Base-by-base conservation (phyloP, 2,329 filamentous ascomycete genomes). In the Magnaporthales sp. region DNA sequence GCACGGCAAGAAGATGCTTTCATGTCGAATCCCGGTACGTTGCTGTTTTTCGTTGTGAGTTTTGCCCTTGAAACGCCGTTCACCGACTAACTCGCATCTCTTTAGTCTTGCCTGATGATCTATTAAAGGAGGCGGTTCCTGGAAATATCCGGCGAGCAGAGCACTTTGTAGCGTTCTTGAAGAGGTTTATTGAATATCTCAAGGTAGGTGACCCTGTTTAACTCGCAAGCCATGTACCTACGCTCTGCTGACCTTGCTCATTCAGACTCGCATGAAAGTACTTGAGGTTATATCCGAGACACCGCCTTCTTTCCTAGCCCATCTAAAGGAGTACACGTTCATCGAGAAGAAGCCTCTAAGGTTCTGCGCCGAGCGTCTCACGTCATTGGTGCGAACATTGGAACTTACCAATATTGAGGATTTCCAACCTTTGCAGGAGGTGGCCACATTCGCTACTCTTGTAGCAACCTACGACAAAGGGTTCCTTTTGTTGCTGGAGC, bases 321-420 rank as follows among this genome's bases (percentile, higher is more conserved):
- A 99, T 80, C 82, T 99, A 7, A 96, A 92, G 74, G 95, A 99
- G 71, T 89, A 97, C 67, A 99, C 96, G 0, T 99, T 96, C 74
- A 99, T 99, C 73, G 95, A 99, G 75, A 92, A 92, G 76, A 99
- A 99, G 73, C 95, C 95, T 0, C 78, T 99, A 11, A 84, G 91
- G 64, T 99, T 99, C 77, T 99, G 96, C 74, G 93, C 95, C 0
- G 96, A 99, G 78, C 88, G 95, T 54, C 80, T 99, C 13, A 97
- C 95, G 0, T 99, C 94, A 0, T 87, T 99, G 7, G 94, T 99
- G 22, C 86, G 96, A 67, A 99, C 95, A 0, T 84, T 99, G 19
- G 95, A 99, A 77, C 87, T 99, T 67, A 96, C 94, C 32, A 98
- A 96, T 72, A 97, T 99, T 68, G 95, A 99, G 79, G 96, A 99